phyloP scores from a whole-genome alignment of 2,329 filamentous ascomycete species.

The Zymoseptoria ardabiliae region DNA sequence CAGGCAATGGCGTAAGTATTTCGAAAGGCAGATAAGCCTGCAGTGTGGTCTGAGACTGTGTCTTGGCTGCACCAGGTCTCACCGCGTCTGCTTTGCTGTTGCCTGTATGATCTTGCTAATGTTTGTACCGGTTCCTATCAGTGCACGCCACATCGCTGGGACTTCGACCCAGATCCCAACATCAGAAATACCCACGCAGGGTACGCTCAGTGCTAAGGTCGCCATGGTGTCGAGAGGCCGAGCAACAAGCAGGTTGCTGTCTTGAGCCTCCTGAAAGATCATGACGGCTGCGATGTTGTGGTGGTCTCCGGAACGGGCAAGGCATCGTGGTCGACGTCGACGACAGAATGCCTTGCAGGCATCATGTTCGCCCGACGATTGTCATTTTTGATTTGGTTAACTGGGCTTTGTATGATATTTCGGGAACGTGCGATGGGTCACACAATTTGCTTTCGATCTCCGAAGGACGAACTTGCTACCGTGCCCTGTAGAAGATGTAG shows the following conservation, averaged over 20 bases:
- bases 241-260: background rate
- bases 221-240: too few relatives aligned
- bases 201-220: too few relatives aligned
- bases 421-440: background rate
- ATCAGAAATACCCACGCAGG: too few relatives aligned
- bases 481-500: background rate
- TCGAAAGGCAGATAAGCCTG: too few relatives aligned
- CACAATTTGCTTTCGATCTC: background rate
- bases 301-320: background rate
- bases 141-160: background rate
- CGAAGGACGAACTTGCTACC: background rate
- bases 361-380: background rate
- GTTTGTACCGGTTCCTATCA: background rate
- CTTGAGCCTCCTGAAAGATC: background rate
- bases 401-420: background rate
- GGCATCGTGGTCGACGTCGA: background rate
- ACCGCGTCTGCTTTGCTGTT: background rate
- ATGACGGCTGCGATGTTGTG: background rate
- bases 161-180: too few relatives aligned
- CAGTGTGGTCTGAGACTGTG: too few relatives aligned
- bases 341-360: background rate
- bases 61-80: too few relatives aligned
- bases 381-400: background rate
- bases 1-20: too few relatives aligned
- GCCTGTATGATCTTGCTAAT: background rate